Conservation (phyloP, 306 rosid species). For the Pueraria montana region DNA sequence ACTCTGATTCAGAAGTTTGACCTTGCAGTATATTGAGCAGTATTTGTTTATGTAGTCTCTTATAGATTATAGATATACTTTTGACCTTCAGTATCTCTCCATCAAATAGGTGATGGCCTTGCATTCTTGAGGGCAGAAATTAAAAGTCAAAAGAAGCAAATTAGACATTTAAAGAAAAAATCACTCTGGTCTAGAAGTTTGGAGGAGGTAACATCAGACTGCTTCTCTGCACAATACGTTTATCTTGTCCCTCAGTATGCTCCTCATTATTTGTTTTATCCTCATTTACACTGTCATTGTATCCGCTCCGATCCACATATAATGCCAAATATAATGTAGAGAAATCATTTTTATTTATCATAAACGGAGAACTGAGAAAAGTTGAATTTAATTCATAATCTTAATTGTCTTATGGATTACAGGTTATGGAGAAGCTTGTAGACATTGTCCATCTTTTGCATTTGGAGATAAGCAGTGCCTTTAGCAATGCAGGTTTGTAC, state of each 20-base stretch:
- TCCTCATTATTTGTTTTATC: constrained; percentile 18
- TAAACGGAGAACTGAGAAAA: constrained; percentile 15
- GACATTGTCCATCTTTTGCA: constrained; percentile 71
- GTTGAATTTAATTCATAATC: constrained; percentile 11
- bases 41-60: constrained; percentile 31
- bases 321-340: constrained; percentile 3
- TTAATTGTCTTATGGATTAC: constrained; percentile 54
- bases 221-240: constrained; percentile 39
- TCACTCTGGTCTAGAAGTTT: constrained; percentile 87
- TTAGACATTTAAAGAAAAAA: constrained; percentile 77
- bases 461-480: constrained; percentile 68
- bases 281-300: constrained; percentile 10
- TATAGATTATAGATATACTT: constrained; percentile 24
- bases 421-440: constrained; percentile 86
- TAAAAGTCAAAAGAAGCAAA: constrained; percentile 77
- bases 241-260: constrained; percentile 34
- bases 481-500: constrained; percentile 67
- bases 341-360: constrained; percentile 16
- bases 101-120: constrained; percentile 63
- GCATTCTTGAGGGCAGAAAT: constrained; percentile 69
- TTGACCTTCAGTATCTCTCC: constrained; percentile 40
- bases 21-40: constrained; percentile 33
- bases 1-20: constrained; percentile 61
- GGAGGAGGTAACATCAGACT: constrained; percentile 78
- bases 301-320: not conserved